A percentile compares a stretch with the other conserved stretches of the same genome.
phyloP scores from a whole-genome alignment of 2,329 filamentous ascomycete genomes.

The Pezicula rhizophila region DNA sequence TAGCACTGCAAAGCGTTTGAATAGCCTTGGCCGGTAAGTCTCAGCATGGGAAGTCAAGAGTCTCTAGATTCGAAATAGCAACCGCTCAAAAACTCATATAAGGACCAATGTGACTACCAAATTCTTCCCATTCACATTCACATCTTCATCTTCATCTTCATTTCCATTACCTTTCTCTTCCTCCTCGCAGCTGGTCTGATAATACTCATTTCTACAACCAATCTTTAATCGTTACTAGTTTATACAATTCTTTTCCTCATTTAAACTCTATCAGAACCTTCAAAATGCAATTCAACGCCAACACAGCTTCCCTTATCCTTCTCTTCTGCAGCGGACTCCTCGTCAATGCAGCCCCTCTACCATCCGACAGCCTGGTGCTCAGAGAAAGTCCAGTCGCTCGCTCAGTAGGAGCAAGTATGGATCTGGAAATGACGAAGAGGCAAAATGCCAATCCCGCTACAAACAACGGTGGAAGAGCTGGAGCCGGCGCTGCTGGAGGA shows the following conservation, averaged over 20 bases:
- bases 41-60: too few relatives aligned
- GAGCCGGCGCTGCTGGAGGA: too few relatives aligned
- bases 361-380: background rate
- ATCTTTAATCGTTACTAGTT: too few relatives aligned
- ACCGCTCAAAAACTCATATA: too few relatives aligned
- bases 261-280: background rate
- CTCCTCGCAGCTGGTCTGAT: background rate
- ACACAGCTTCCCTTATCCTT: background rate
- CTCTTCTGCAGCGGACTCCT: background rate
- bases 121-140: background rate
- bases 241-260: background rate
- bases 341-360: background rate
- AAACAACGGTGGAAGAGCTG: too few relatives aligned
- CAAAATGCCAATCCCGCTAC: too few relatives aligned
- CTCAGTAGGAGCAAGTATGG: too few relatives aligned
- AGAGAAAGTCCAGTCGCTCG: background rate
- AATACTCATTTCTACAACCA: background rate
- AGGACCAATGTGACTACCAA: too few relatives aligned
- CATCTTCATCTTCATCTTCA: background rate
- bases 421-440: too few relatives aligned
- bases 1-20: too few relatives aligned
- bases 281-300: background rate
- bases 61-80: too few relatives aligned
- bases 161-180: background rate
- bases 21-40: too few relatives aligned